These are phyloP conservation scores for Purpureocillium lavendulum DNA, from an alignment of 2,329 filamentous ascomycete genomes.

Conservation along the genomic window DNA sequence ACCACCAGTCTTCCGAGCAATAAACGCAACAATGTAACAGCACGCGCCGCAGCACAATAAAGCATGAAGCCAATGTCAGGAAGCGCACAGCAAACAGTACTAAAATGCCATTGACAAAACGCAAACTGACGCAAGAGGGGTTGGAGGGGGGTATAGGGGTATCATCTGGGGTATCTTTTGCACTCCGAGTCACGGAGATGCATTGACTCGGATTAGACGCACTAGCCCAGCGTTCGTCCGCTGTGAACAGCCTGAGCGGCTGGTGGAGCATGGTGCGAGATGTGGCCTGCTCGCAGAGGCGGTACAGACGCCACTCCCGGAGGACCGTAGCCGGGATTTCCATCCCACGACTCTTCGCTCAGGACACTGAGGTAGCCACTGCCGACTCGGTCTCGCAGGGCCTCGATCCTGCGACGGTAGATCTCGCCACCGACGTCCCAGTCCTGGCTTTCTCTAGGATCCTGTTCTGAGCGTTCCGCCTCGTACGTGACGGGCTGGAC, in stretches of 20 bases:
- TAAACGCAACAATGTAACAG: conserved; percentile 10
- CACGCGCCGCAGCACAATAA: neutral
- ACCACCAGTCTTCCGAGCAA: conserved; percentile 8
- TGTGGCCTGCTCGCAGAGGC: conserved; percentile 20
- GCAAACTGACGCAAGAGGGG: too few species aligned
- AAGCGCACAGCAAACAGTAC: too few species aligned
- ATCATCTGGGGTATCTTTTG: conserved; percentile 11
- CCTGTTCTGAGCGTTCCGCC: neutral
- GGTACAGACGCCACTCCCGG: conserved; percentile 15
- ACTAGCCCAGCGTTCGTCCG: conserved; percentile 40
- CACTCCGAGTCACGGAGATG: conserved; percentile 1
- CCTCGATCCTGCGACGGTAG: conserved; percentile 83
- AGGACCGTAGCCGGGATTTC: conserved; percentile 17
- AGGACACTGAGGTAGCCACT: conserved; percentile 81
- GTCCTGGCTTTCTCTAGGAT: conserved; percentile 34
- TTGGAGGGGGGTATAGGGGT: conserved; percentile 15
- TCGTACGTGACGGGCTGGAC: neutral
- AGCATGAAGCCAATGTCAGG: neutral
- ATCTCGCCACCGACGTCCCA: conserved; percentile 66
- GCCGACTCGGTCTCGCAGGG: conserved; percentile 75
- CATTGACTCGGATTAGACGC: conserved; percentile 4
- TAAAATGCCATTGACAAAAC: too few species aligned
- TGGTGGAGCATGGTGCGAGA: conserved; percentile 20
- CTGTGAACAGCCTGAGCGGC: conserved; percentile 41
- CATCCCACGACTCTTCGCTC: conserved; percentile 65